These are phyloP conservation scores for Hymenochaete sp. DNA, from an alignment of 1,284 basidiomycete genomes.

Conservation along the genomic window DNA sequence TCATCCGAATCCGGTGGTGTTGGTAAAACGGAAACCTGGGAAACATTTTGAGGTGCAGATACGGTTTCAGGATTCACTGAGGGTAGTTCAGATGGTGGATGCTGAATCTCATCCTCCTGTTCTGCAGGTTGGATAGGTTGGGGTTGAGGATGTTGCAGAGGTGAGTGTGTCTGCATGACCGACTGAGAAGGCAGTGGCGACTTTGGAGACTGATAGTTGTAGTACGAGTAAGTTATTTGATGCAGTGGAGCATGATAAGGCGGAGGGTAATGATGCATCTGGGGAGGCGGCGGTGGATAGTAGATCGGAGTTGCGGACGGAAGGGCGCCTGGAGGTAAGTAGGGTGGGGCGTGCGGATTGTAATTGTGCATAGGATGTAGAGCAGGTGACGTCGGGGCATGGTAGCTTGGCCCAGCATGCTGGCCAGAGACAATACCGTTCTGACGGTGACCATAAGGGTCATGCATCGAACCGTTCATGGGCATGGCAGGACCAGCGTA, in stretches of 20 bases:
- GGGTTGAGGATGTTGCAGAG: too few relatives aligned
- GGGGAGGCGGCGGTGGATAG: conserved; percentile 7
- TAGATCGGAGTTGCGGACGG: conserved; percentile 3
- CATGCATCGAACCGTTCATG: conserved; percentile 9
- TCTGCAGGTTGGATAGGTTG: too few relatives aligned
- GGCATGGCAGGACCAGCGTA: conserved; percentile 9
- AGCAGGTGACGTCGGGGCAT: conserved; percentile 10
- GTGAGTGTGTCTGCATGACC: conserved; percentile 1
- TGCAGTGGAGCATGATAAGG: conserved; percentile 8
- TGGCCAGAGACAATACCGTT: not conserved
- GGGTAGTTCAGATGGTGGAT: too few relatives aligned
- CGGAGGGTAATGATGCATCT: conserved; percentile 9
- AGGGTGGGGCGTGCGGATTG: conserved; percentile 9
- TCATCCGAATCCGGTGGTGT: not conserved
- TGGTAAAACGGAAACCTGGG: conserved; percentile 5
- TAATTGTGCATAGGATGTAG: conserved; percentile 10
- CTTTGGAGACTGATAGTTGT: conserved; percentile 8
- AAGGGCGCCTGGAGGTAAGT: conserved; percentile 3
- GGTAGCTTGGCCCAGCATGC: conserved; percentile 9
- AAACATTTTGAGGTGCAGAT: conserved; percentile 1
- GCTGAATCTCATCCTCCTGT: too few relatives aligned
- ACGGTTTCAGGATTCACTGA: too few relatives aligned
- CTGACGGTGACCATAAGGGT: conserved; percentile 10
- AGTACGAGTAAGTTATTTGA: conserved; percentile 1
- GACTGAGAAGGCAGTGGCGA: conserved; percentile 6